Evolutionary conservation across 768 basidiomycete species (phyloP), one percentile per base, ranked within the genome.

Genomic region (Porpolomopsis calyptriformis): DNA sequence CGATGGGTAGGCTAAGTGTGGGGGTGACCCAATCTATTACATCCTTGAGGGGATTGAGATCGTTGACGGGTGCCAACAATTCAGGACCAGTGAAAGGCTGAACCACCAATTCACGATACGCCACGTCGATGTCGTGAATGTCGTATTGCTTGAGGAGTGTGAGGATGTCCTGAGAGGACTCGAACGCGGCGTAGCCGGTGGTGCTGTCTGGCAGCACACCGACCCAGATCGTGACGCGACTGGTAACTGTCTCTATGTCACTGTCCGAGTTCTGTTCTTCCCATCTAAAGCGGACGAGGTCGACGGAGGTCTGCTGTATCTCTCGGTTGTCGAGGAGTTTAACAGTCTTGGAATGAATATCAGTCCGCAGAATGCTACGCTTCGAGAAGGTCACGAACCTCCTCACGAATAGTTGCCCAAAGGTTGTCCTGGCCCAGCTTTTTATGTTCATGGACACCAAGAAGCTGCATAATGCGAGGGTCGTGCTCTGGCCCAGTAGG

Each of bases 11-110:
- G 47, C 67, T 52, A 38, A 68, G 70, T 1, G 63, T 41, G 43
- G 60, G 56, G n/a, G 69, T 61, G 27, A 71, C 45, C 4, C 41
- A 45, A 49, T 69, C 60, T 49, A 69, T 64, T 46, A 68, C 54
- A 29, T 46, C 47, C 53, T 62, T 60, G 45, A 65, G 62, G 43
- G 60, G 50, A 47, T 66, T 45, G 11, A 40, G 20, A 55, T 63
- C 50, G 11, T 10, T 7, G 39, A 26, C 36, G 18, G n/a, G n/a
- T n/a, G n/a, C n/a, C n/a, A n/a, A n/a, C n/a, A n/a, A n/a, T n/a
- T n/a, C n/a, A n/a, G n/a, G n/a, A n/a, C n/a, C n/a, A n/a, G n/a
- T n/a, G n/a, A n/a, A n/a, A n/a, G n/a, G n/a, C n/a, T n/a, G n/a
- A n/a, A n/a, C n/a, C n/a, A n/a, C n/a, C n/a, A 57, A 61, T 43